These are phyloP conservation scores for Puccinia coronata DNA, from an alignment of 1,284 basidiomycete species.

Conservation along the genomic window DNA sequence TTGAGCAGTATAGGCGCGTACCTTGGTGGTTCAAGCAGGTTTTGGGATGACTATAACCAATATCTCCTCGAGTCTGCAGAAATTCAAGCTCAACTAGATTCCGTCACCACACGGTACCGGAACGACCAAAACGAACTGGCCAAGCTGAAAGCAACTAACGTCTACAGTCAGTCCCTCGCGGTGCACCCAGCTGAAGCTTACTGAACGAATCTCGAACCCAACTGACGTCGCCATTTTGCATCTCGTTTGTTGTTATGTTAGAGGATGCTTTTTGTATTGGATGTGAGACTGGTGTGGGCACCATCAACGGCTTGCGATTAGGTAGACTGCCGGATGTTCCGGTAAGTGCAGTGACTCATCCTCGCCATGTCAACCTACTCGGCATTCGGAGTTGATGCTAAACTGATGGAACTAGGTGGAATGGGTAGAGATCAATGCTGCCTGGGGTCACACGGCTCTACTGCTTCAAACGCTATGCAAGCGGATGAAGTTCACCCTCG, in stretches of 20 bases:
- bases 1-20: background rate
- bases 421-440: conserved; percentile 98
- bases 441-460: conserved; percentile 94
- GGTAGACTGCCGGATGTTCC: conserved; percentile 78
- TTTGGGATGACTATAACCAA: conserved; percentile 77
- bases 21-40: conserved; percentile 62
- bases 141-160: conserved; percentile 87
- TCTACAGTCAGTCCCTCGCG: conserved; percentile 67
- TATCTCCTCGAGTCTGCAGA: conserved; percentile 69
- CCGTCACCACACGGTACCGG: conserved; percentile 67
- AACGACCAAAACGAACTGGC: conserved; percentile 66
- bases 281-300: conserved; percentile 87
- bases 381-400: background rate
- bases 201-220: background rate
- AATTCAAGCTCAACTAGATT: conserved; percentile 70
- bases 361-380: background rate
- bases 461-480: conserved; percentile 84
- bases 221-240: background rate
- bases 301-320: conserved; percentile 90
- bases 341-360: conserved; percentile 60
- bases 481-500: conserved; percentile 82
- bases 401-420: conserved; percentile 68
- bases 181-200: background rate
- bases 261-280: conserved; percentile 97
- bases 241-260: conserved; percentile 26